phyloP scores from a whole-genome alignment of 352 stramenopile genomes.

The Nothophytophthora sp. region DNA sequence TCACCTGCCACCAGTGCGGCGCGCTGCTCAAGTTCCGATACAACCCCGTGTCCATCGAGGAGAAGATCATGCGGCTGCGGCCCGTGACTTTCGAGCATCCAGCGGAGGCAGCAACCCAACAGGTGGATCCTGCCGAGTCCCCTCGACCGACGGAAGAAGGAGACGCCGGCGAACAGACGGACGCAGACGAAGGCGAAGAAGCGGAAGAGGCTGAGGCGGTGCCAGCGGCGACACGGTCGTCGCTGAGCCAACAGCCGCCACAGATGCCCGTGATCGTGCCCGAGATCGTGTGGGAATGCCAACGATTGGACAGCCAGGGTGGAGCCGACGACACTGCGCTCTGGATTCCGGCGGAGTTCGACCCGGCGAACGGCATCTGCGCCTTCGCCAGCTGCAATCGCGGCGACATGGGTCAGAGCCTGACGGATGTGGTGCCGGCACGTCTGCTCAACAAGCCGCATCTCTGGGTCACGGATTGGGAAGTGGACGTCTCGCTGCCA shows the following conservation, averaged over 20 bases:
- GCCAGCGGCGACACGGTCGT: slow-evolving; percentile 18
- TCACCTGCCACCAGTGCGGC: slow-evolving; percentile 74
- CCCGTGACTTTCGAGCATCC: slow-evolving; percentile 41
- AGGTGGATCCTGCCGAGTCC: slow-evolving; percentile 27
- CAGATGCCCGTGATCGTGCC: slow-evolving; percentile 40
- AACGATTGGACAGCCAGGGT: slow-evolving; percentile 24
- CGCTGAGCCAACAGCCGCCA: slow-evolving; percentile 24
- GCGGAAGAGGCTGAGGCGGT: slow-evolving; percentile 32
- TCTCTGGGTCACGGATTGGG: slow-evolving; percentile 73
- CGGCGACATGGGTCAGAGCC: slow-evolving; percentile 48
- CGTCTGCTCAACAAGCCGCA: slow-evolving; percentile 71
- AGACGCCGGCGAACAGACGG: slow-evolving; percentile 25
- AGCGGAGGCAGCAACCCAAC: slow-evolving; percentile 12
- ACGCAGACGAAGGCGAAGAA: no score
- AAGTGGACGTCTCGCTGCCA: slow-evolving; percentile 50
- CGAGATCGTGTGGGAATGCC: slow-evolving; percentile 56
- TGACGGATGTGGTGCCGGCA: slow-evolving; percentile 64
- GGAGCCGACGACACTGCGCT: slow-evolving; percentile 17
- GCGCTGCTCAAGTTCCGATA: slow-evolving; percentile 72
- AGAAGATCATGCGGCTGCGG: slow-evolving; percentile 59
- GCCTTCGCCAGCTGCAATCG: slow-evolving; percentile 70
- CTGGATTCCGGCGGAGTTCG: slow-evolving; percentile 43
- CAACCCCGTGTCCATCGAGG: slow-evolving; percentile 63
- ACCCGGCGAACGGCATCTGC: slow-evolving; percentile 39
- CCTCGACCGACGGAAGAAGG: slow-evolving; percentile 32